A percentile compares a stretch with the other conserved stretches of the same genome.
Evolutionary conservation across 163 green algal species (phyloP).

Genomic region (Chlorella variabilis): DNA sequence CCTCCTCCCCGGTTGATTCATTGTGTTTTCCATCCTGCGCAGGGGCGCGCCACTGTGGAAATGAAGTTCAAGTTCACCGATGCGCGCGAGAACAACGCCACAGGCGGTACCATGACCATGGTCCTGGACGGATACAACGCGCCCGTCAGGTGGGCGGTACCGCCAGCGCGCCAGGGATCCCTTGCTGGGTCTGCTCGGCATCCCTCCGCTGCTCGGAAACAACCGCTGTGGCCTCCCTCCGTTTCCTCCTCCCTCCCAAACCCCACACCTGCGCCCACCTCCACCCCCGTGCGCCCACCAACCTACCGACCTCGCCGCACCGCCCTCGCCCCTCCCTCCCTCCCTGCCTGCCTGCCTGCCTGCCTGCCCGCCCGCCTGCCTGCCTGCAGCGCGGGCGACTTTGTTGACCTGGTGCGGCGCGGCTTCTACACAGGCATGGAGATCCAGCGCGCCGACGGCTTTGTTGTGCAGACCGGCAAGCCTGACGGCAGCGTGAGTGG

Average conservation of each 20-base stretch:
- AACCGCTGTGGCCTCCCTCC: too few species aligned
- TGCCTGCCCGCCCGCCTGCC: too few species aligned
- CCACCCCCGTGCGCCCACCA: too few species aligned
- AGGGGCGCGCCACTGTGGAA: conserved; percentile 92
- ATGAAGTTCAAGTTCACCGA: conserved; percentile 84
- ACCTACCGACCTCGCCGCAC: neutral
- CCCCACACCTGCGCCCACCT: too few species aligned
- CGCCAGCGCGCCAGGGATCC: neutral
- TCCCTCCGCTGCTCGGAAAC: too few species aligned
- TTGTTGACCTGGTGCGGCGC: conserved; percentile 91
- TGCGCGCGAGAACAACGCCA: conserved; percentile 63
- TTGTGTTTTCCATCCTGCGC: too few species aligned
- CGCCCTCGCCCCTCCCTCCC: neutral
- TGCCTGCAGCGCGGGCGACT: conserved; percentile 82
- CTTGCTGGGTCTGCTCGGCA: too few species aligned
- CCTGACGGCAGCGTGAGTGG: conserved; percentile 63
- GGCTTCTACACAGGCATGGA: conserved; percentile 97
- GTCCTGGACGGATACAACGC: conserved; percentile 98
- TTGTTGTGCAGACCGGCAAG: conserved; percentile 98
- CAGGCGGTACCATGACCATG: conserved; percentile 65
- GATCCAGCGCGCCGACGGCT: conserved; percentile 93
- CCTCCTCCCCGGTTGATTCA: too few species aligned
- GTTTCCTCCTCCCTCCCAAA: too few species aligned
- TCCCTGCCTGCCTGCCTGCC: neutral
- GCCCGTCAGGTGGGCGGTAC: conserved; percentile 69